Base-by-base conservation (phyloP, 2,329 filamentous ascomycete species). In the Thelonectria blattea region DNA sequence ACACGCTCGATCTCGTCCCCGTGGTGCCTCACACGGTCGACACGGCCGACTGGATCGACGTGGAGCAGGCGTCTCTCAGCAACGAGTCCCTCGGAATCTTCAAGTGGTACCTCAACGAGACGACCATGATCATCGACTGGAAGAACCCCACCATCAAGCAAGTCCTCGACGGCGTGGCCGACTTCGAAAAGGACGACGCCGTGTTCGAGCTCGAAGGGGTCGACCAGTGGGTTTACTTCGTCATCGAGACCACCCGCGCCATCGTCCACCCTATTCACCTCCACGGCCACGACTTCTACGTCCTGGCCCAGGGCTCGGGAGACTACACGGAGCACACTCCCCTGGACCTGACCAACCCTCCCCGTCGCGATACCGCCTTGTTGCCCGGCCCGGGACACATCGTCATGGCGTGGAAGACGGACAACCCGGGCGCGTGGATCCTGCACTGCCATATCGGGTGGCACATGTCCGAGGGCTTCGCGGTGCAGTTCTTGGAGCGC, bases 301-400 rank as follows among this genome's bases (percentile, higher is more conserved):
- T 73, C 10, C 62, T 72, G 0, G 69, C 66, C 1, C 68, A 73
- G 17, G 70, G 68, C 0, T 55, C 58, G 3, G 68, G 72, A 18
- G 41, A 56, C 3, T 70, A 66, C 27, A 60, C 61, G 1, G 52
- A 66, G 18, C 54, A 55, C 0, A 48, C 64, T 1, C 50, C 24
- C 11, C 15, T 67, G 1, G 58, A 69, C 15, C 58, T 54, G 1
- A 32, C 17, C 2, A 85, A 85, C 67, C 82, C 84, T 1, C 78
- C 81, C 24, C 80, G 84, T 10, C 78, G 84, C 37, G 83, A 86
- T 65, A 80, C 81, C 2, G 81, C 82, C 6, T 77, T 81, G 63
- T 74, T 86, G 2, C 78, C 77, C 1, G 68, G 67, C 1, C 64
- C 66, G 10, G 82, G 82, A 0, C 80, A 80, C 68, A 55, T 83